phyloP scores from a whole-genome alignment of 495 filamentous ascomycete species.

The Penicillium coprophilum region DNA sequence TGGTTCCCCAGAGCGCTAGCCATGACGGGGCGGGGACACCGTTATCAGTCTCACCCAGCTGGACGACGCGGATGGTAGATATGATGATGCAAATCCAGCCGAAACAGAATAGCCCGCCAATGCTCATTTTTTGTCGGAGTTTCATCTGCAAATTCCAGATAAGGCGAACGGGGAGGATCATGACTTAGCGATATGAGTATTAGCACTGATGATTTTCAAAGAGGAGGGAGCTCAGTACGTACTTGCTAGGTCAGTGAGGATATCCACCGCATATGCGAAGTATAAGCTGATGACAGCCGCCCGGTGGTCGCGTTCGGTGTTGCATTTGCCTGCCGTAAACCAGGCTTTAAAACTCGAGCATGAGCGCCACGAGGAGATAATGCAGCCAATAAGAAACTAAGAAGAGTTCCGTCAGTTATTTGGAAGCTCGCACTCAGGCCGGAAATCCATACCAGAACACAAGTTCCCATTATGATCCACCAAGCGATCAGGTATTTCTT shows the following conservation, averaged over 20 bases:
- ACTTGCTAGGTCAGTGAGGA: conserved; percentile 48
- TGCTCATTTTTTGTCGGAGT: conserved; percentile 44
- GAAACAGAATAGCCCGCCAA: conserved; percentile 49
- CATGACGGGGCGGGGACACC: conserved; percentile 24
- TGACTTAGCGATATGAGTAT: conserved; percentile 38
- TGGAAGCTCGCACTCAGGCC: background rate
- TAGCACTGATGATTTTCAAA: background rate
- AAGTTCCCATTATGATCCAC: conserved; percentile 40
- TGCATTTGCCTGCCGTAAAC: conserved; percentile 39
- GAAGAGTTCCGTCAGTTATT: background rate
- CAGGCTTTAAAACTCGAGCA: conserved; percentile 39
- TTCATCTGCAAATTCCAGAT: conserved; percentile 50
- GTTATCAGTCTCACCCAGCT: conserved; percentile 21
- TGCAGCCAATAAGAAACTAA: conserved; percentile 35
- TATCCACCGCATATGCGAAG: conserved; percentile 41
- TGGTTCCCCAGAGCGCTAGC: conserved; percentile 30
- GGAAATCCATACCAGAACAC: conserved; percentile 33
- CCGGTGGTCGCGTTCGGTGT: conserved; percentile 29
- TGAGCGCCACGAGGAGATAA: conserved; percentile 38
- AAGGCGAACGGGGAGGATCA: conserved; percentile 51
- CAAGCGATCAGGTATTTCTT: conserved; percentile 25
- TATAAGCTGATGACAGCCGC: conserved; percentile 43
- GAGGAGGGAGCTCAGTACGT: background rate
- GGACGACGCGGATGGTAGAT: conserved; percentile 47
- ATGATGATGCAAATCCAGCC: conserved; percentile 53